Evolutionary conservation across 257 asterid genomes (phyloP).

Genomic region (Anisodus tanguticus): DNA sequence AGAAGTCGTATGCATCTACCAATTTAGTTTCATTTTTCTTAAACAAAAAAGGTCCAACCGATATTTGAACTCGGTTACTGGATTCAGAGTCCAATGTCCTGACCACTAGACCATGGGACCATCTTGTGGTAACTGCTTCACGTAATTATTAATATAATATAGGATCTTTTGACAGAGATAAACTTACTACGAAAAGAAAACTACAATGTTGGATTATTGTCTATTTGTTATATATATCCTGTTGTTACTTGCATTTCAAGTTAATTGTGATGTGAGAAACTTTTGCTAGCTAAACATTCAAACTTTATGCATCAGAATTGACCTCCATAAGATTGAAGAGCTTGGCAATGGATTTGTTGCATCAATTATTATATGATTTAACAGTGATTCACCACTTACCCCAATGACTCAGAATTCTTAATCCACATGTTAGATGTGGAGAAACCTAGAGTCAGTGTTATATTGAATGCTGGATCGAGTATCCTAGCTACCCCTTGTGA

Average conservation of each 20-base stretch:
- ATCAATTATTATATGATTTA: neutral
- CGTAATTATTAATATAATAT: no score
- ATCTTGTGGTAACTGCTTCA: neutral
- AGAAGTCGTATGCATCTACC: neutral
- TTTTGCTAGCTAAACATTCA: neutral
- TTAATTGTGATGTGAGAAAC: neutral
- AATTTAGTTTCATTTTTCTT: neutral
- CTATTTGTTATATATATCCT: no score
- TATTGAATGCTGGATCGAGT: neutral
- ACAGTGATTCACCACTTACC: neutral
- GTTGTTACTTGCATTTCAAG: neutral
- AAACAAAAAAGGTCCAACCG: conserved; percentile 68
- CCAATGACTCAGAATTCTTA: neutral
- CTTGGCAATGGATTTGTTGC: neutral
- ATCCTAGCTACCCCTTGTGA: neutral
- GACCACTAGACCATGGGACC: conserved; percentile 91
- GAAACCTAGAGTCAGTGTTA: neutral
- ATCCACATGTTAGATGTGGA: neutral
- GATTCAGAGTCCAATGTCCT: conserved; percentile 98
- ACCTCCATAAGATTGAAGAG: neutral
- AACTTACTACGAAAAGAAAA: no score
- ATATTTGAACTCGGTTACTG: conserved; percentile 95
- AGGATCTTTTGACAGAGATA: no score
- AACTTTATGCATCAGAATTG: neutral
- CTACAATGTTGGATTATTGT: no score